A percentile compares a stretch with the other conserved stretches of the same genome.
Conservation (phyloP, 257 asterid genomes). For the Verbena officinalis region DNA sequence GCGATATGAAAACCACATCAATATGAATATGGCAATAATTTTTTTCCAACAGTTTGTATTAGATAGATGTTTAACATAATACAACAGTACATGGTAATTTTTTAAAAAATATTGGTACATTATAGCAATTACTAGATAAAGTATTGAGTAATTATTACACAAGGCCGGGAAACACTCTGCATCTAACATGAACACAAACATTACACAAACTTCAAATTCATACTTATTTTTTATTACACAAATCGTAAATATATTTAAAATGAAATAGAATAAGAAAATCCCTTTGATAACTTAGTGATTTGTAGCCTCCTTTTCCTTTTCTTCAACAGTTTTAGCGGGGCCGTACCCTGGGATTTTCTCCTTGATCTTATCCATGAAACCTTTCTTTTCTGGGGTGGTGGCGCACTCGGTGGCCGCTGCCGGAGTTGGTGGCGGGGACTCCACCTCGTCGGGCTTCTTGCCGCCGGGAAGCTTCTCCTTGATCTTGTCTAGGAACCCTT, state of each 20-base stretch:
- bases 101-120: too few species aligned
- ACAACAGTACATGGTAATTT: neutral
- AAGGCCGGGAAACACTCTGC: too few species aligned
- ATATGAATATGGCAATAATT: too few species aligned
- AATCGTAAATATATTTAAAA: too few species aligned
- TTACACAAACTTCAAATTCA: slow-evolving; percentile 4
- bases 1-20: too few species aligned
- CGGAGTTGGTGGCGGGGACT: slow-evolving; percentile 28
- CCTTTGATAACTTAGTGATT: slow-evolving; percentile 13
- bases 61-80: too few species aligned
- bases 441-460: slow-evolving; percentile 55
- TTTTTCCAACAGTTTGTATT: too few species aligned
- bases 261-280: neutral
- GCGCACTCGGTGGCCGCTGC: slow-evolving; percentile 20
- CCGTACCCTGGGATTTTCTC: slow-evolving; percentile 69
- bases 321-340: slow-evolving; percentile 57
- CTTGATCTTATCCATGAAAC: slow-evolving; percentile 76
- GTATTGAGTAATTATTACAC: too few species aligned
- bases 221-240: neutral
- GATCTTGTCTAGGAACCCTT: slow-evolving; percentile 70
- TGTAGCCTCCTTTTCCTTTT: slow-evolving; percentile 42
- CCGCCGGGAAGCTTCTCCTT: slow-evolving; percentile 78
- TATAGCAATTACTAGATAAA: too few species aligned
- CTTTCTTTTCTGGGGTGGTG: slow-evolving; percentile 55
- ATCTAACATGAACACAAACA: neutral